These are phyloP conservation scores for Mollisia scopiformis DNA, from an alignment of 2,329 filamentous ascomycete genomes.

Conservation along the genomic window DNA sequence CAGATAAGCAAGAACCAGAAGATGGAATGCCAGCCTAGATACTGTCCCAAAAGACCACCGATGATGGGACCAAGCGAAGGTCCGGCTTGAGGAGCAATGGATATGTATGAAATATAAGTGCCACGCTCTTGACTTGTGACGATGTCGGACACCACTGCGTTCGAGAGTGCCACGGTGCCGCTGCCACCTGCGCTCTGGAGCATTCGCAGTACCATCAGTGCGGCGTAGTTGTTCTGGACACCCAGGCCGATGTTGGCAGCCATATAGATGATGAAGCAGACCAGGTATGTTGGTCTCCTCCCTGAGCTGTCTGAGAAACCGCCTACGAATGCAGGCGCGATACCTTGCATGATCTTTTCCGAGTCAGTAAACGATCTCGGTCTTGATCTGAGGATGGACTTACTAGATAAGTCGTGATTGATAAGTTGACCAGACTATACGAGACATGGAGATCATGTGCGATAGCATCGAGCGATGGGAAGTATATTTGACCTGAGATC, in stretches of 20 bases:
- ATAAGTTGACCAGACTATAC: conserved; percentile 40
- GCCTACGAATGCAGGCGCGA: conserved; percentile 59
- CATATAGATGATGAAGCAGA: conserved; percentile 56
- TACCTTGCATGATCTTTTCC: conserved; percentile 56
- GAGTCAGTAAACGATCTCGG: background rate
- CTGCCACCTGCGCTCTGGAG: conserved; percentile 56
- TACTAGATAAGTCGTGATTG: conserved; percentile 44
- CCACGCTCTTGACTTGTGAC: conserved; percentile 60
- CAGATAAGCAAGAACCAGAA: conserved; percentile 51
- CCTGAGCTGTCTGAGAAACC: conserved; percentile 57
- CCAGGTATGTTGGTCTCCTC: conserved; percentile 55
- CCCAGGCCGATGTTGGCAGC: conserved; percentile 57
- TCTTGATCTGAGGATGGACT: conserved; percentile 31
- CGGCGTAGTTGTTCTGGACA: conserved; percentile 49
- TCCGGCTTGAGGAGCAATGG: conserved; percentile 45
- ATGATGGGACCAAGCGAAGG: conserved; percentile 24
- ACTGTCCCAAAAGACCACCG: conserved; percentile 24
- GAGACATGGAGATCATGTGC: conserved; percentile 50
- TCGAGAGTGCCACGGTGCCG: conserved; percentile 59
- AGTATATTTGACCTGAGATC: conserved; percentile 57
- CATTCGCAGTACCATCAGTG: conserved; percentile 47
- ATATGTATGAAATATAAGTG: conserved; percentile 68
- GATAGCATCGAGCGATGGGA: conserved; percentile 54
- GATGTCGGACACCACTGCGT: conserved; percentile 46
- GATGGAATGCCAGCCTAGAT: conserved; percentile 37